Evolutionary conservation across 768 basidiomycete species (phyloP), one percentile per base, ranked within the genome.

Genomic region (Tulasnella sp.): DNA sequence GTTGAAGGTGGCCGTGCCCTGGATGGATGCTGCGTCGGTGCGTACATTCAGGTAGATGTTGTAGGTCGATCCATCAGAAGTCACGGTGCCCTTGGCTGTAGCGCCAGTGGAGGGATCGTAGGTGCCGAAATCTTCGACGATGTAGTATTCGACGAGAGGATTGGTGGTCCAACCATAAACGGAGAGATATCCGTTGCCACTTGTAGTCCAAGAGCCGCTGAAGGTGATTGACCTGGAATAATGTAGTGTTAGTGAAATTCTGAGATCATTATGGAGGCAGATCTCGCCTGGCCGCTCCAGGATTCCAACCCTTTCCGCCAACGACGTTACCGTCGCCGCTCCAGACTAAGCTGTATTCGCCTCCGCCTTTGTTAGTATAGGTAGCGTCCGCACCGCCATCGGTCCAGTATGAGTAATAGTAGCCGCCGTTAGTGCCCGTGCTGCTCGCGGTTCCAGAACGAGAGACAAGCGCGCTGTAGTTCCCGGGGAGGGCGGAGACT

Each of bases 261-360:
- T 15, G 34, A 38, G 34, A 38, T 5, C 7, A 7, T 7, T 38
- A 7, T 7, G 15, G 7, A 15, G 34, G 34, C 15, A 15, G 34
- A 38, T 38, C 34, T 24, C 34, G 64, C 67, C 63, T 58, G 43
- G 72, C 66, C 56, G 66, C 58, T 50, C 74, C 74, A 17, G 73
- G 69, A 32, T 69, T 72, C 72, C 73, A 75, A 21, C 73, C 73
- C 53, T 73, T 71, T 38, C 74, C 74, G 51, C 68, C 74, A n/a
- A 74, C 73, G 38, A 74, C 65, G 65, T 75, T 72, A 43, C 70
- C 73, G 45, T 62, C 61, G 62, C 66, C 66, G 4, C 66, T 26
- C 73, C 73, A 72, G 23, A 64, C 65, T 30, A 76, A 58, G 56
- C 62, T 67, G 65, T 74, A 75, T 51, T 68, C 52, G 13, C 72